These are phyloP conservation scores for Phlebiopsis gigantea DNA, from an alignment of 768 basidiomycete species.

Conservation along the genomic window DNA sequence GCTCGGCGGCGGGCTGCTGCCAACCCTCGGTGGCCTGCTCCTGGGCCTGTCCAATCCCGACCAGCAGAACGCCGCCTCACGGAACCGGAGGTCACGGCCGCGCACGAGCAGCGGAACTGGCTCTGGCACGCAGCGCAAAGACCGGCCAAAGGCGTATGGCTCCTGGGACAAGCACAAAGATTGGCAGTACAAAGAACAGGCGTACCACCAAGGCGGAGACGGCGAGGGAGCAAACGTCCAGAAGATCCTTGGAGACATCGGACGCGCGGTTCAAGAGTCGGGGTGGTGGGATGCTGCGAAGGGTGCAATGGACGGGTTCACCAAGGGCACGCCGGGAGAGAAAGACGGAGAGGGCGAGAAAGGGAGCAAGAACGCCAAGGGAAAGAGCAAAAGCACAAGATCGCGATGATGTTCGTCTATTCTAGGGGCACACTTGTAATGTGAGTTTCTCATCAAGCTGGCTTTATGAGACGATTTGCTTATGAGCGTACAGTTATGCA, in stretches of 20 bases:
- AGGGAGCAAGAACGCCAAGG: not conserved
- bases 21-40: slow-evolving; percentile 34
- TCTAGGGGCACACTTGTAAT: not conserved
- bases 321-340: not conserved
- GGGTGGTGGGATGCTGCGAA: slow-evolving; percentile 36
- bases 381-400: not conserved
- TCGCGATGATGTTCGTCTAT: not conserved
- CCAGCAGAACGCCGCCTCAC: slow-evolving; percentile 25
- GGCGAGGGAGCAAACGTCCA: slow-evolving; percentile 30
- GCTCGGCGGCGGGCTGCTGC: slow-evolving; percentile 29
- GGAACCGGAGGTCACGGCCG: slow-evolving; percentile 4
- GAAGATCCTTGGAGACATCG: slow-evolving; percentile 42
- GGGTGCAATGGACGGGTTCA: slow-evolving; percentile 21
- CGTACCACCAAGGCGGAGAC: not conserved
- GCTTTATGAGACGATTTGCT: too few species aligned
- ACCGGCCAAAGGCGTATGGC: slow-evolving; percentile 55
- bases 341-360: not conserved
- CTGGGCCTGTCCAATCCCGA: slow-evolving; percentile 38
- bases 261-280: slow-evolving; percentile 26
- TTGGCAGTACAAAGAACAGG: slow-evolving; percentile 42
- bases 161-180: slow-evolving; percentile 55
- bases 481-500: too few species aligned
- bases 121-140: slow-evolving; percentile 10
- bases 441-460: too few species aligned
- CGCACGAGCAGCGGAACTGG: slow-evolving; percentile 8